Base-by-base conservation (phyloP, 2,329 filamentous ascomycete genomes). In the Blumeria hordei region DNA sequence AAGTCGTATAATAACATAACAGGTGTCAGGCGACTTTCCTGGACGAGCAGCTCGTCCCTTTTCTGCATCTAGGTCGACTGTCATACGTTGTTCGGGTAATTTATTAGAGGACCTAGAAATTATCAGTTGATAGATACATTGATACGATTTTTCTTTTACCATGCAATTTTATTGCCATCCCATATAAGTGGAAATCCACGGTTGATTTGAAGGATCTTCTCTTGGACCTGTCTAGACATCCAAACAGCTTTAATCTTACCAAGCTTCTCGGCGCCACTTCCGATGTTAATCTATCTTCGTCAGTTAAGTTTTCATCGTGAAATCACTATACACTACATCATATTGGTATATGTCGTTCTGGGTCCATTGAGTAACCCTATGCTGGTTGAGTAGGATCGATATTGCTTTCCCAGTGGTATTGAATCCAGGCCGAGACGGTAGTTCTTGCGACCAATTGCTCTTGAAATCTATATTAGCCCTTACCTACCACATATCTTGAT, bases 161-260 rank as follows among this genome's bases (percentile, higher is more conserved):
- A 98, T 14, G 87, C 88, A 50, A 98, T 74, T 66, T 83, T 86
- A 63, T 82, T 81, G 33, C 86, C 85, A 69, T 96, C 88, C 62
- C 79, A 88, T 55, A 95, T 76, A 76, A 82, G 87, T 1, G 54
- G 44, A 61, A 63, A 51, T n/a, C 16, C 65, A 65, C 16, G 47
- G 5, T 68, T 70, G 56, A 71, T 70, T 2, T 69, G 67, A 1
- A 71, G 69, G 0, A 88, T 68, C 2, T 69, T 67, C 0, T 67
- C 58, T 64, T 83, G 75, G 6, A 88, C 73, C 0, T 69, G 67
- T 1, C 74, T 69, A 0, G 81, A 83, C 0, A 77, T 69, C 86
- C 87, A 95, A 33, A 88, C 75, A 64, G 85, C 88, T 65, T 78
- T 80, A 62, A 87, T 74, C 4, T 92, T 70, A 3, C 75, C 75